Evolutionary conservation across 495 filamentous ascomycete species (phyloP), one percentile per base, ranked within the genome.

Genomic region (Penicillium paxilli): DNA sequence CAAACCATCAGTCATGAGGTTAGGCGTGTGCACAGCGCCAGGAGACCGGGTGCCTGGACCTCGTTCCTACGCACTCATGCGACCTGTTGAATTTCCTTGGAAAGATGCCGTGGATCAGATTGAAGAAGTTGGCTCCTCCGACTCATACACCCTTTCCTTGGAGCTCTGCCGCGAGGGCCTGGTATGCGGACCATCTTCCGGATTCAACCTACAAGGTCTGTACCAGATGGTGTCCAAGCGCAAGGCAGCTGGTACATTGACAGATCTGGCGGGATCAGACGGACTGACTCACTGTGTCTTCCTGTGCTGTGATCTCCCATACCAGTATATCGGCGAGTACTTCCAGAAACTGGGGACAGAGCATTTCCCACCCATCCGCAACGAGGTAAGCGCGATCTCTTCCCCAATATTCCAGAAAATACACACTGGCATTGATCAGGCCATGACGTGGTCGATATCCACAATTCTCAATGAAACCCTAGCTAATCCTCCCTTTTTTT

Each of bases 291-390:
- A 79, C 46, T 82, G 77, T 49, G 83, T 85, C 4, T 86, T 87
- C 62, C 62, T 83, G 11, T 84, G 80, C 65, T 82, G 80, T 30
- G 83, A 87, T 57, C 64, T 87, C 20, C 83, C 83, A 10, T 85
- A 87, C 52, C 83, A 87, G 62, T 85, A 87, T 49, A 75, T 87
- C 33, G 67, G 71, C 19, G 76, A 80, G 58, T 87, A 87, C 53
- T 86, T 84, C 52, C 61, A 79, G 38, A 84, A 82, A 55, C 62
- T 86, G 12, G 73, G 68, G 8, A 48, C 68, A 0, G 69, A 71
- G 10, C 62, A 80, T 50, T 85, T 87, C 55, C 81, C 74, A 17
- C 67, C 75, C 1, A 85, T 84, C 19, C 65, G 65, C n/a, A 86
- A 86, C 49, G 67, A 82, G 71, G 81, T 82, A 60, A 49, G 68